Evolutionary conservation across 2,329 filamentous ascomycete genomes (phyloP), one percentile per base, ranked within the genome.

Genomic region (Ophiostoma piceae): DNA sequence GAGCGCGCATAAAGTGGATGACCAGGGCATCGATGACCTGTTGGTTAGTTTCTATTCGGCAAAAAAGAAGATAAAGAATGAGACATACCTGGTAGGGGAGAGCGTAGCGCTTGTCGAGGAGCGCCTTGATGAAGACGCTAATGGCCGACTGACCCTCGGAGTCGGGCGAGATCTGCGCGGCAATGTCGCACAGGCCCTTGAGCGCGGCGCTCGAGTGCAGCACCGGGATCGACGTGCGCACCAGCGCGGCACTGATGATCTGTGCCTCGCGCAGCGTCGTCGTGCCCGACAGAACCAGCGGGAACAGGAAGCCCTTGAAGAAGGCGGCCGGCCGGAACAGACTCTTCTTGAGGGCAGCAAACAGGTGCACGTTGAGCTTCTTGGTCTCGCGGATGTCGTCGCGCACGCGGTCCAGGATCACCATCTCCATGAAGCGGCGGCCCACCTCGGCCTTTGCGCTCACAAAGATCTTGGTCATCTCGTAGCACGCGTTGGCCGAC

Each of bases 51-150:
- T 1, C 4, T 9, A 22, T 37, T 64, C 57, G 26, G n/a, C n/a
- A 29, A 29, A 12, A 64, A 19, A 64, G 60, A 1, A n/a, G 39
- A 37, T 35, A 2, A 35, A 35, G 3, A 8, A 35, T 35, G 35
- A 29, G 16, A 39, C 35, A 39, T 39, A 65, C 62, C 79, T 96
- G 94, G 82, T 91, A 97, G 0, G 94, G 95, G 12, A 99, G 83
- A 0, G 95, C 95, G 75, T 99, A 98, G 77, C 96, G 96, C 85
- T 99, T 99, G 80, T 97, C 94, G 3, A 99, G 83, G 51, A 99
- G 85, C 0, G 92, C 89, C 77, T 92, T 92, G 81, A 99, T 96
- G 80, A 99, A 96, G 75, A 97, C 90, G 80, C 97, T 98, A 72
- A 94, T 95, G 3, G 94, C 91, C 66, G 94, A 94, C 22, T 93